phyloP scores from a whole-genome alignment of 2,329 filamentous ascomycete species.

The Ceratocystis alfenasii region DNA sequence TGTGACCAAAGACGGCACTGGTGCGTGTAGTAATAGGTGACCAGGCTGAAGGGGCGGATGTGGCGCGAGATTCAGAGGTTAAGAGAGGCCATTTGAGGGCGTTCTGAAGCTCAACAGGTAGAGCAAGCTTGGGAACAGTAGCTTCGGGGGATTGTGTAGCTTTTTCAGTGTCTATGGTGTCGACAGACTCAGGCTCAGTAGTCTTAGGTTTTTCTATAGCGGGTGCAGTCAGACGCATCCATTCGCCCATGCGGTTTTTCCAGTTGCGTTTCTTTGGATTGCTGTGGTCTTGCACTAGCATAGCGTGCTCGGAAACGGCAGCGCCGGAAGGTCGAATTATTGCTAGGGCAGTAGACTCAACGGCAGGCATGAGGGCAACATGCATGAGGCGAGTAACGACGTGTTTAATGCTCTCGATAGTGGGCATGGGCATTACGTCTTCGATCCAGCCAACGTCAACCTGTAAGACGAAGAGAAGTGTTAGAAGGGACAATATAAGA shows the following conservation, averaged over 20 bases:
- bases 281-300: conserved; percentile 13
- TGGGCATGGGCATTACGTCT: conserved; percentile 6
- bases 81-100: conserved; percentile 20
- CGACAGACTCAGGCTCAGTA: neutral
- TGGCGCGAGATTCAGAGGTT: neutral
- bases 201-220: neutral
- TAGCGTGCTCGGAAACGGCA: neutral
- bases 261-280: conserved; percentile 16
- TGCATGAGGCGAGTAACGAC: conserved; percentile 20
- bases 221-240: conserved; percentile 18
- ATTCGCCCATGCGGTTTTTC: conserved; percentile 18
- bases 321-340: neutral
- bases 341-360: neutral
- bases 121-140: neutral
- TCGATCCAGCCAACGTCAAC: conserved; percentile 19
- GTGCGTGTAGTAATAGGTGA: conserved; percentile 25
- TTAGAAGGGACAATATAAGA: neutral
- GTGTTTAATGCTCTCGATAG: conserved; percentile 20
- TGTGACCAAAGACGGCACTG: conserved; percentile 40
- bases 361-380: conserved; percentile 6
- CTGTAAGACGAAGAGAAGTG: neutral
- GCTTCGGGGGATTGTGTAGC: neutral
- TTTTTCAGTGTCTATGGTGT: neutral
- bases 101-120: conserved; percentile 11
- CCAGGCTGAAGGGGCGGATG: conserved; percentile 15